A percentile compares a stretch with the other conserved stretches of the same genome.
Conservation (phyloP, 192 early-diverging fungal species). For the Chytriomyces sp. region DNA sequence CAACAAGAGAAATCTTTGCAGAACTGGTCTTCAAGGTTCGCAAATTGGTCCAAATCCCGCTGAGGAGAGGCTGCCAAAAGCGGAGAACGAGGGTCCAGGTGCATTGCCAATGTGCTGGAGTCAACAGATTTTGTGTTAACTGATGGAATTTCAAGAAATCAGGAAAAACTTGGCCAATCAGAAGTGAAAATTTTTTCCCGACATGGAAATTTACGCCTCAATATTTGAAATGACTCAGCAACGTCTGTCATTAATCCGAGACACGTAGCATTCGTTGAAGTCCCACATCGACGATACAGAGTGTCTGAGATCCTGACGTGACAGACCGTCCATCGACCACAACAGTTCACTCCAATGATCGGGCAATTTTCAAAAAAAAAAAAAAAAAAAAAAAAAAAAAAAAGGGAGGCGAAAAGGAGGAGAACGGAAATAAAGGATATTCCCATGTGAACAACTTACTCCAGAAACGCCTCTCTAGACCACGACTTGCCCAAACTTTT, state of each 20-base stretch:
- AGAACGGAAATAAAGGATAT: neutral
- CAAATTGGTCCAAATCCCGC: slow-evolving; percentile 57
- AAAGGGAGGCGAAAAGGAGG: too few species aligned
- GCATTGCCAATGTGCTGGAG: slow-evolving; percentile 9
- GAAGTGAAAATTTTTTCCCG: neutral
- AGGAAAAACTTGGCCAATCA: neutral
- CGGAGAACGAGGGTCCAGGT: slow-evolving; percentile 41
- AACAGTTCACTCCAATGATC: too few species aligned
- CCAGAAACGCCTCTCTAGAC: slow-evolving; percentile 29
- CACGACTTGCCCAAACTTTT: slow-evolving; percentile 19
- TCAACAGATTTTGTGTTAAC: too few species aligned
- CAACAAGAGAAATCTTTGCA: slow-evolving; percentile 97
- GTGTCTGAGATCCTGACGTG: neutral
- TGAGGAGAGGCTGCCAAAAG: slow-evolving; percentile 43
- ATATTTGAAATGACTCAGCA: slow-evolving; percentile 3
- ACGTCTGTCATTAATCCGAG: neutral
- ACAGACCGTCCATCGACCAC: too few species aligned
- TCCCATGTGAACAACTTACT: neutral
- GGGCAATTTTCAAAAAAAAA: neutral
- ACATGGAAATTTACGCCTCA: neutral
- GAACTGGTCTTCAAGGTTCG: slow-evolving; percentile 81
- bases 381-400: neutral
- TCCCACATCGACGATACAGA: neutral
- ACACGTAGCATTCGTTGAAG: neutral
- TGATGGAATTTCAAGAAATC: neutral